A percentile compares a stretch with the other conserved stretches of the same genome.
phyloP scores from a whole-genome alignment of 106 monocot genomes.

The Phalaenopsis aphrodite region DNA sequence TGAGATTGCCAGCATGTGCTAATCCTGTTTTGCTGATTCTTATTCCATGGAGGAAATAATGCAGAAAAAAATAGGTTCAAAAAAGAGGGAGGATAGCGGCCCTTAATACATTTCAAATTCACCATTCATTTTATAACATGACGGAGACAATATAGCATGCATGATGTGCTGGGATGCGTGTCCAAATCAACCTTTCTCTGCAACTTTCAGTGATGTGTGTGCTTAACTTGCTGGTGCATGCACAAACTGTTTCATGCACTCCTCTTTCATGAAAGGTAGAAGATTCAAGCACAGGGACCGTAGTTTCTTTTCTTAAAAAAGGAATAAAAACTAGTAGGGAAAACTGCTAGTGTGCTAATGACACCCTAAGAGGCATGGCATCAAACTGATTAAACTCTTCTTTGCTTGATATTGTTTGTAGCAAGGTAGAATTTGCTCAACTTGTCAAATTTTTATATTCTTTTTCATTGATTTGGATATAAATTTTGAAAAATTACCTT shows the following conservation, averaged over 20 bases:
- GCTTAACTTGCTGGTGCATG: not conserved
- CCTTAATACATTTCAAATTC: not conserved
- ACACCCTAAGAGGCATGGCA: too few relatives aligned
- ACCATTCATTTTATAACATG: not conserved
- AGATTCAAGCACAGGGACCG: not conserved
- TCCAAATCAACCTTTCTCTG: not conserved
- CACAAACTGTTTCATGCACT: not conserved
- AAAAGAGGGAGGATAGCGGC: not conserved
- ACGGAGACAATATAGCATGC: not conserved
- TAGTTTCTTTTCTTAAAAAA: not conserved
- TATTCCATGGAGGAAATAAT: too few relatives aligned
- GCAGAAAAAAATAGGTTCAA: not conserved
- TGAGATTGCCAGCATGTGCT: not conserved
- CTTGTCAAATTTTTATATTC: too few relatives aligned
- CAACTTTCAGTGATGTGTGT: not conserved
- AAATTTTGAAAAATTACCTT: too few relatives aligned
- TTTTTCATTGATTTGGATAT: too few relatives aligned
- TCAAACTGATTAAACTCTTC: too few relatives aligned
- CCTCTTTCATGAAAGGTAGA: not conserved
- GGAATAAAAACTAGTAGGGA: too few relatives aligned
- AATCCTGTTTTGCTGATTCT: not conserved
- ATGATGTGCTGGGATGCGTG: not conserved
- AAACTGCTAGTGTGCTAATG: too few relatives aligned
- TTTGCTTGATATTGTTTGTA: too few relatives aligned
- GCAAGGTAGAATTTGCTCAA: too few relatives aligned